Percentiles rank a stretch among this genome's conserved stretches.
Evolutionary conservation across 163 green algal genomes (phyloP).

Genomic region (Scenedesmus sp.): DNA sequence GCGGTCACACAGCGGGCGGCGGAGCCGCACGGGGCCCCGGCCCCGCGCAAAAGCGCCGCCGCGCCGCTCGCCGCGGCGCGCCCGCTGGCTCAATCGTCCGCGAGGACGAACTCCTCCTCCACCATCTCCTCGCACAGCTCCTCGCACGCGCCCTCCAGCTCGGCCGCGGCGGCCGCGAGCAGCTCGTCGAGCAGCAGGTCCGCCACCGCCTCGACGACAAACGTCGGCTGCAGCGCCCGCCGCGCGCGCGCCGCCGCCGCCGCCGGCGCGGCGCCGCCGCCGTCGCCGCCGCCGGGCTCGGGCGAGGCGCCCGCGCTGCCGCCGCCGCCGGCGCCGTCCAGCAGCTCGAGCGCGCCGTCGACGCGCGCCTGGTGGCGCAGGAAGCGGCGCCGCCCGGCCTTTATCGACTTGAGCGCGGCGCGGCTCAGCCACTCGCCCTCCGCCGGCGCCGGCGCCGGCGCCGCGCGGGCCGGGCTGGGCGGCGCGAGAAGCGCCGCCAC

Average conservation of each 20-base stretch:
- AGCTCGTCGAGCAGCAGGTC: slow-evolving; percentile 44
- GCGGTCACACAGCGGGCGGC: too few relatives aligned
- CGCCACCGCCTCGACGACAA: slow-evolving; percentile 41
- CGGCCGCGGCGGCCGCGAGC: background rate
- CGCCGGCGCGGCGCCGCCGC: background rate
- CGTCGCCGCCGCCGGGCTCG: background rate
- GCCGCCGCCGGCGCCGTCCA: background rate
- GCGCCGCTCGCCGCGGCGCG: too few relatives aligned
- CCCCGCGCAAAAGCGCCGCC: too few relatives aligned
- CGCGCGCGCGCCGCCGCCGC: background rate
- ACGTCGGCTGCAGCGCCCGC: slow-evolving; percentile 10
- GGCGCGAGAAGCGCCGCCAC: too few relatives aligned
- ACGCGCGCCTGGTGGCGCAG: slow-evolving; percentile 21
- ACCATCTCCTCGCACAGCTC: slow-evolving; percentile 28
- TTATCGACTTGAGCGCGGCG: slow-evolving; percentile 20
- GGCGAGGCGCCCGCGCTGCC: background rate
- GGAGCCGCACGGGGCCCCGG: too few relatives aligned
- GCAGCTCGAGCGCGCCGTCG: background rate
- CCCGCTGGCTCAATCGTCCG: too few relatives aligned
- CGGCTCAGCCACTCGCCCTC: background rate
- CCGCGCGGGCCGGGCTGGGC: too few relatives aligned
- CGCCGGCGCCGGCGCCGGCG: too few relatives aligned
- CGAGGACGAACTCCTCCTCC: slow-evolving; percentile 42
- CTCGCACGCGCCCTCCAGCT: slow-evolving; percentile 31
- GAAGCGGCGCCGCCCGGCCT: slow-evolving; percentile 7